A percentile compares a stretch with the other conserved stretches of the same genome.
These are phyloP conservation scores for Chlorella vulgaris DNA, from an alignment of 139 green algal genomes.

Conservation along the genomic window DNA sequence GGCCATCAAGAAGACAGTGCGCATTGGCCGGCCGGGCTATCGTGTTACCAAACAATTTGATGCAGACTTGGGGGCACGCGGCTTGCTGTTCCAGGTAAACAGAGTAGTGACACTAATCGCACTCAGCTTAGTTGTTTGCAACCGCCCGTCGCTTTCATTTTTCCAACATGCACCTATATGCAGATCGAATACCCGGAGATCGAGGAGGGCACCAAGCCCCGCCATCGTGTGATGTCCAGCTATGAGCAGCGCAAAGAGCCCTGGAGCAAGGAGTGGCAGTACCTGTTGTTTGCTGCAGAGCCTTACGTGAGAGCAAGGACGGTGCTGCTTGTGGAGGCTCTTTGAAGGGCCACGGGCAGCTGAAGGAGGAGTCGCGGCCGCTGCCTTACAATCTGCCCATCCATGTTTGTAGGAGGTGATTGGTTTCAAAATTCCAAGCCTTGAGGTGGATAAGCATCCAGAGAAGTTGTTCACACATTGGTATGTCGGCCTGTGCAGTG, in stretches of 20 bases:
- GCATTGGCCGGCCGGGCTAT: constrained; percentile 97
- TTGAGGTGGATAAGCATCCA: constrained; percentile 79
- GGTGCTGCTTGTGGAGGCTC: background rate
- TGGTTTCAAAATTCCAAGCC: constrained; percentile 95
- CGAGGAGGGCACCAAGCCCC: constrained; percentile 84
- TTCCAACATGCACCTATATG: too few species aligned
- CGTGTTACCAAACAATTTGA: constrained; percentile 99
- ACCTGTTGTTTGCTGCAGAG: constrained; percentile 97
- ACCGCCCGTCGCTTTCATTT: background rate
- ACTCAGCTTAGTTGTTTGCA: background rate
- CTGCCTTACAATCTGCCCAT: too few species aligned
- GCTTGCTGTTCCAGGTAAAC: constrained; percentile 95
- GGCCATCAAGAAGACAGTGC: constrained; percentile 77
- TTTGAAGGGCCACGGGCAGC: background rate
- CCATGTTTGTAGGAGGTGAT: constrained; percentile 85
- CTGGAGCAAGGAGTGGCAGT: constrained; percentile 92
- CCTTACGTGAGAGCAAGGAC: constrained; percentile 77
- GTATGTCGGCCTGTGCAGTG: too few species aligned
- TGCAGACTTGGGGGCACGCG: constrained; percentile 69
- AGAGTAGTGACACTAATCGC: background rate
- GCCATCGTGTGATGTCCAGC: constrained; percentile 97
- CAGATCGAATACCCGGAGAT: constrained; percentile 99
- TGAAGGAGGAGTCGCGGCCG: background rate
- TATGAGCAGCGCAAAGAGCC: constrained; percentile 96
- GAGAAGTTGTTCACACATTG: constrained; percentile 94